Evolutionary conservation across 2,329 filamentous ascomycete genomes (phyloP), one percentile per base, ranked within the genome.

Genomic region (Exophiala calicioides): DNA sequence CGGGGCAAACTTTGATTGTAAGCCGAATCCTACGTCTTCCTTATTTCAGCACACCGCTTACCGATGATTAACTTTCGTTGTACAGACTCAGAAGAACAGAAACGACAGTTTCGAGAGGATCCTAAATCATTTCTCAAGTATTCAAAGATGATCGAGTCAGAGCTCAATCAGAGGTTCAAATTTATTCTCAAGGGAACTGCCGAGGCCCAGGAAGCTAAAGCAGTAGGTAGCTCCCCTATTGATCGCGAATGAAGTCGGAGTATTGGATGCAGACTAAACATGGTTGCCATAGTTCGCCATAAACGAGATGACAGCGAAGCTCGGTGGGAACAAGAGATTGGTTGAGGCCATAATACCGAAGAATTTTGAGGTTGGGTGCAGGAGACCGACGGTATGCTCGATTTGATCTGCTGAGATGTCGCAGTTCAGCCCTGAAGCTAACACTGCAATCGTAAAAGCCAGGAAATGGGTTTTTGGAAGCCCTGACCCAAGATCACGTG

Each of bases 401-500:
- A 16, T 2, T 20, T 12, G 13, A 5, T 35, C 13, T n/a, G 2
- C 33, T 21, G 3, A 60, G 62, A 8, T 72, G 69, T 44, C 63
- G 69, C 26, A 66, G 71, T 9, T 59, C 72, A 16, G 73, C 69
- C n/a, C n/a, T n/a, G n/a, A n/a, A n/a, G n/a, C n/a, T n/a, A n/a
- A n/a, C n/a, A n/a, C n/a, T n/a, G n/a, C n/a, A n/a, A n/a, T n/a
- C n/a, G n/a, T n/a, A n/a, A n/a, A n/a, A n/a, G 1, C 72, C 71
- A 0, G 72, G 70, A 0, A 65, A 68, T 1, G 69, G 70, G 1
- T 75, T 73, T 45, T 64, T 5, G n/a, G 42, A 6, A 34, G 55
- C 18, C 32, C 46, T 10, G 57, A 52, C 18, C 44, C 43, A 46
- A 1, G 59, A 64, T 70, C 70, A 4, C 73, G 47, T 51, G 5